Evolutionary conservation across 1,284 basidiomycete species (phyloP), one percentile per base, ranked within the genome.

Genomic region (Fomitopsis betulina): DNA sequence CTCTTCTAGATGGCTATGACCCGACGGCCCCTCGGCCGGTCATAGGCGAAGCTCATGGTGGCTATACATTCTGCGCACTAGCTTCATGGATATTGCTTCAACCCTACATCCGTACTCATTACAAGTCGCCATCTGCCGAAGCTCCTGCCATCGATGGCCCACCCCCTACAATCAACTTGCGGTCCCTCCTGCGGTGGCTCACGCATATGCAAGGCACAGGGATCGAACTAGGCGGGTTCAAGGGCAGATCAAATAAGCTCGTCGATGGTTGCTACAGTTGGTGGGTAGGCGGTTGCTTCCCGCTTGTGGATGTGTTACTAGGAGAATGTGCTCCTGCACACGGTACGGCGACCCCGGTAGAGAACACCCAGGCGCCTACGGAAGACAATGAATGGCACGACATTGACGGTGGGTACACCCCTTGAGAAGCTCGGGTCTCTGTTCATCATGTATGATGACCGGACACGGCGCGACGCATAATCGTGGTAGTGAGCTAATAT

Each of bases 191-290:
- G 23, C 77, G 96, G 2, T 99, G 96, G 96, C 81, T 90, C 0
- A 85, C 84, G 0, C 79, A 88, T 52, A 91, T 97, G 87, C 97
- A 99, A 70, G 95, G 94, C 0, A 73, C 67, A 0, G 86, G 87
- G 27, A 81, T 84, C 27, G 96, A 99, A 68, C 80, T 94, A 3
- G 96, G 95, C 3, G 97, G 96, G 0, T 98, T 99, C 75, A 84
- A 84, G 50, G 97, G 97, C 0, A 80, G 97, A 45, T 94, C 93
- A 59, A 99, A 99, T 73, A 99, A 99, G 74, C 83, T 99, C 13
- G 96, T 99, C 0, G 97, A 99, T 68, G 97, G 96, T 2, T 99
- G 97, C 74, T 99, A 99, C 73, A 89, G 92, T 33, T 99, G 97
- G 97, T 99, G 95, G 91, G 93, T 96, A 30, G 96, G 93, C 2